Evolutionary conservation across 1,139 yeast species (phyloP).

Genomic region (Pichia sp.): DNA sequence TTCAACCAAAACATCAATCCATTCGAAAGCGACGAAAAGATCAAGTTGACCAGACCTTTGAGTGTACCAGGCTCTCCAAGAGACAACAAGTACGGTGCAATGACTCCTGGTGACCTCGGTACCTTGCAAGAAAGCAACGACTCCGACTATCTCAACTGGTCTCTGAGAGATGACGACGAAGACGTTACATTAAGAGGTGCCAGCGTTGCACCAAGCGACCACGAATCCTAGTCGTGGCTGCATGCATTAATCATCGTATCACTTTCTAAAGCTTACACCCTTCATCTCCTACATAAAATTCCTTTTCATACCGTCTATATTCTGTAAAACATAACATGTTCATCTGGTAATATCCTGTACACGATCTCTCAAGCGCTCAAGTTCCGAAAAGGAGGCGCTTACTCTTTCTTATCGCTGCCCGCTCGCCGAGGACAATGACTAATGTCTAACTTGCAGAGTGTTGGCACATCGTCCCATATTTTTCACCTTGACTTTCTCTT

Average conservation of each 20-base stretch:
- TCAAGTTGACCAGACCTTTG: constrained; percentile 86
- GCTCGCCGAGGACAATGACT: too few relatives aligned
- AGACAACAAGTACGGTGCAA: constrained; percentile 55
- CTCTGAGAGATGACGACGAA: constrained; percentile 49
- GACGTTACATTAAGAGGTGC: constrained; percentile 42
- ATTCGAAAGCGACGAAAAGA: constrained; percentile 48
- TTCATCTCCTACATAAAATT: neutral
- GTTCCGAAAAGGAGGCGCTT: too few relatives aligned
- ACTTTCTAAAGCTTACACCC: neutral
- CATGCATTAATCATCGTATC: neutral
- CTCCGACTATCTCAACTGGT: constrained; percentile 75
- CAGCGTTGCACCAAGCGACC: constrained; percentile 37
- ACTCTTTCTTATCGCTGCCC: too few relatives aligned
- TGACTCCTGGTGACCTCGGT: constrained; percentile 99
- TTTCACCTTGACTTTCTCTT: too few relatives aligned
- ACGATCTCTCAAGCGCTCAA: too few relatives aligned
- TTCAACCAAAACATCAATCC: constrained; percentile 56
- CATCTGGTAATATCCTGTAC: too few relatives aligned
- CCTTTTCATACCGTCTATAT: too few relatives aligned
- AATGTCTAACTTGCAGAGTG: too few relatives aligned
- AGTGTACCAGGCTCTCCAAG: constrained; percentile 97
- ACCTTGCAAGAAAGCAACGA: constrained; percentile 86
- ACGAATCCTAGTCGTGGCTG: constrained; percentile 7
- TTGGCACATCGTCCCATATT: too few relatives aligned
- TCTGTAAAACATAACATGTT: too few relatives aligned